A percentile compares a stretch with the other conserved stretches of the same genome.
These are phyloP conservation scores for Prunus mume DNA, from an alignment of 306 rosid genomes.

Conservation along the genomic window DNA sequence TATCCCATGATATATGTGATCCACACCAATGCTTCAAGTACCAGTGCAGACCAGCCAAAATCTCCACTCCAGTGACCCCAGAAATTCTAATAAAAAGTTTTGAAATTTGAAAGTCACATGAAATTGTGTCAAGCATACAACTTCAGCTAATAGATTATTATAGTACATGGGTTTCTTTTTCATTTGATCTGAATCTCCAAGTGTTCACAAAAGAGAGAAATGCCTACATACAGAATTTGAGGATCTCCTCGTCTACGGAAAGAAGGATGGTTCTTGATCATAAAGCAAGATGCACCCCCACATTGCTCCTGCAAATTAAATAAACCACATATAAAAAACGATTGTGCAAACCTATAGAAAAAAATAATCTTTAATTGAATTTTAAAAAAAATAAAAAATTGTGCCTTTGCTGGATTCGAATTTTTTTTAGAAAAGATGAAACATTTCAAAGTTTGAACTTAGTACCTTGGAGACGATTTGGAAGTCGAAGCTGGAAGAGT, in stretches of 20 bases:
- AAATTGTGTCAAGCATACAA: neutral
- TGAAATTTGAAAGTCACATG: constrained; percentile 13
- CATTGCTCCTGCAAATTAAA: constrained; percentile 48
- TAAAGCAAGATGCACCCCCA: constrained; percentile 65
- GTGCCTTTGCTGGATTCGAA: neutral
- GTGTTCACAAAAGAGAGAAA: neutral
- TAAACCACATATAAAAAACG: neutral
- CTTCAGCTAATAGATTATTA: neutral
- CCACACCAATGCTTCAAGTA: constrained; percentile 74
- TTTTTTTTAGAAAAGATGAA: neutral
- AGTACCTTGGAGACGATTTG: constrained; percentile 58
- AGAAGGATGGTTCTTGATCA: constrained; percentile 59
- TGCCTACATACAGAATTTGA: constrained; percentile 56
- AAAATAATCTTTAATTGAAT: too few relatives aligned
- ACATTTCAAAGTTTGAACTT: neutral
- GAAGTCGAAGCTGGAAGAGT: constrained; percentile 60
- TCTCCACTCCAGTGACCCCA: constrained; percentile 83
- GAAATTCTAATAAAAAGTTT: constrained; percentile 36
- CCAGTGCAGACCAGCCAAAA: constrained; percentile 80
- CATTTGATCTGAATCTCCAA: neutral
- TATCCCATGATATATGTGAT: constrained; percentile 87
- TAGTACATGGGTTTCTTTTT: neutral
- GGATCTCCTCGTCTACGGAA: constrained; percentile 39
- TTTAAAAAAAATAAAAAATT: neutral
- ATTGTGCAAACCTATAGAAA: too few relatives aligned